Evolutionary conservation across 2,329 filamentous ascomycete species (phyloP).

Genomic region (Rhynchosporium agropyri): DNA sequence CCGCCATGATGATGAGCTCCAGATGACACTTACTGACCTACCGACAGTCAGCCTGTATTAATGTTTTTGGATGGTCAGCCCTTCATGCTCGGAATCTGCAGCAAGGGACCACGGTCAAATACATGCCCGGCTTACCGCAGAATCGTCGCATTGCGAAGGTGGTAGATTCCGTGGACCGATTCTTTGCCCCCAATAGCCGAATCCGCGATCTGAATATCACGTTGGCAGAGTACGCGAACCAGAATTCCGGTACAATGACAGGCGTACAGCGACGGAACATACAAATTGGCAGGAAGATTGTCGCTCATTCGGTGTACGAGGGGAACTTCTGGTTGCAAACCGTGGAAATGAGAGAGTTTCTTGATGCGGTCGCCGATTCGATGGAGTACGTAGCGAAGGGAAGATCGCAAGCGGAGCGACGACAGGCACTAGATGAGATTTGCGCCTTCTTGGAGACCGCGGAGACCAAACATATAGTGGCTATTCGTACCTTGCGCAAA

Average conservation of each 20-base stretch:
- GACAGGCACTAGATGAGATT: constrained; percentile 47
- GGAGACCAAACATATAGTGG: constrained; percentile 50
- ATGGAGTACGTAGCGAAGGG: neutral
- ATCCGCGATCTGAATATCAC: neutral
- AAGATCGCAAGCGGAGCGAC: neutral
- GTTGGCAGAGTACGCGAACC: neutral
- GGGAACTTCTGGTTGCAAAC: neutral
- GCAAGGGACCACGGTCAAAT: neutral
- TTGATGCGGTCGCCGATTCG: neutral
- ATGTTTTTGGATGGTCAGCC: neutral
- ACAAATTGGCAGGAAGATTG: neutral
- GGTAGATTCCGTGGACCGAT: neutral
- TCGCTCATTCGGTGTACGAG: neutral
- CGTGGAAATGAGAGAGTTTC: neutral
- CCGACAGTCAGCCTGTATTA: neutral
- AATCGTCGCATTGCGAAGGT: too few species aligned
- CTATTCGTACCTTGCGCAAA: neutral
- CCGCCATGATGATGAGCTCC: neutral
- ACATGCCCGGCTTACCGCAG: too few species aligned
- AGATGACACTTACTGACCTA: neutral
- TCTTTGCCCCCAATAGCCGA: neutral
- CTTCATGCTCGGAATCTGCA: neutral
- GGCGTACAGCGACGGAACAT: neutral
- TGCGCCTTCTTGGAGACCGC: constrained; percentile 47
- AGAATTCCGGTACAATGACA: neutral